Evolutionary conservation across 2,329 filamentous ascomycete species (phyloP), one percentile per base, ranked within the genome.

Genomic region (Daldinia sp.): DNA sequence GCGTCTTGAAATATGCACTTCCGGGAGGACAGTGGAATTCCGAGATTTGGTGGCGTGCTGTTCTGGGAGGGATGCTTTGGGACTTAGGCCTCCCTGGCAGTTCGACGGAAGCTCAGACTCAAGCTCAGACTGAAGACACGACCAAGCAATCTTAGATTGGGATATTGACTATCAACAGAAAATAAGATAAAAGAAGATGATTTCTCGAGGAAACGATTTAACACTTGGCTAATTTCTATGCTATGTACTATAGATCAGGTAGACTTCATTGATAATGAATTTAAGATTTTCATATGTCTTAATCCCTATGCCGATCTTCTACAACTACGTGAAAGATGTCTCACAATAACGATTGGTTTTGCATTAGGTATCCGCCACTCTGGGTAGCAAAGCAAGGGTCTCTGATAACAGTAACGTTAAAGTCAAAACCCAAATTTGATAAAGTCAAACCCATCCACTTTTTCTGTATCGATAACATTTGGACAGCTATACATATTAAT

Each of bases 361-460:
- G 18, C 28, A 15, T 12, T 37, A 20, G 23, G 33, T 50, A 57
- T 63, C 44, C 53, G 23, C 13, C 6, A 18, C n/a, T 63, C 53
- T 33, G 20, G 44, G 60, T 13, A 33, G 9, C 6, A 58, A n/a
- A 30, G 15, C 26, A 39, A 60, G 48, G 48, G 37, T 54, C 20
- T 64, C 35, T 55, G 30, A 35, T n/a, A 9, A 33, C n/a, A n/a
- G n/a, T n/a, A n/a, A n/a, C n/a, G n/a, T n/a, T n/a, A n/a, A n/a
- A n/a, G n/a, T n/a, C n/a, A n/a, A n/a, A n/a, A n/a, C n/a, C n/a
- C n/a, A n/a, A n/a, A n/a, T n/a, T n/a, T n/a, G n/a, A n/a, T n/a
- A n/a, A n/a, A n/a, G n/a, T n/a, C n/a, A n/a, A n/a, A n/a, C n/a
- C n/a, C n/a, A n/a, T n/a, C n/a, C n/a, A n/a, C n/a, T n/a, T n/a